Evolutionary conservation across 2,329 filamentous ascomycete genomes (phyloP), one percentile per base, ranked within the genome.

Genomic region (Bipolaris cookei): DNA sequence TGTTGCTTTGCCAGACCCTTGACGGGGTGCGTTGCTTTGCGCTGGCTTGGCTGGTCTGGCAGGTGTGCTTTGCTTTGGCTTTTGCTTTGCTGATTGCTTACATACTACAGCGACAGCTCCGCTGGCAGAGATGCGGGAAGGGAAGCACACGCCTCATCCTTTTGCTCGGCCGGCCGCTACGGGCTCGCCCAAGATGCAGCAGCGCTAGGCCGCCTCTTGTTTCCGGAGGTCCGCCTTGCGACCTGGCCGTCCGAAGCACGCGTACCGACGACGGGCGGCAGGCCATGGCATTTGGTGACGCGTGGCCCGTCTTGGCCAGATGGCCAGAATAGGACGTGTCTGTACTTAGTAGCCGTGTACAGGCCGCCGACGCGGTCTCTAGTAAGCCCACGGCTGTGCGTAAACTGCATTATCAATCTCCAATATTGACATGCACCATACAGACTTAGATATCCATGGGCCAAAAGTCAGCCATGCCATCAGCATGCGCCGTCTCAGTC

Each of bases 101-200:
- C 55, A 55, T 54, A 54, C 55, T 49, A 45, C 34, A 56, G 39
- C 58, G 50, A 30, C 34, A 45, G 28, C 42, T 20, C 25, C 28
- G n/a, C n/a, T n/a, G 2, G 25, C 25, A 28, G 25, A 7, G 25
- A 28, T 28, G 25, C 25, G 25, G 25, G 25, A 10, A 51, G 55
- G 51, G 54, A 57, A 57, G 54, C 49, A 53, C 52, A 58, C 58
- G 57, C 49, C 45, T 53, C 54, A 32, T 47, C 43, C 53, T 41
- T 10, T 20, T 34, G 30, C 49, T 60, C 58, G 58, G 56, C 53
- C 56, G 56, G 53, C 37, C 47, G 43, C 51, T 54, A 44, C 59
- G 56, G 55, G 41, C 47, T 59, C 51, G 51, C 42, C 50, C 54
- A 48, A 45, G 37, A 39, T 32, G 46, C 58, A 46, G 54, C 58